Percentiles rank a stretch among this genome's conserved stretches.
Evolutionary conservation across 176 grass and related monocot species (phyloP).

Genomic region (Eleusine indica): DNA sequence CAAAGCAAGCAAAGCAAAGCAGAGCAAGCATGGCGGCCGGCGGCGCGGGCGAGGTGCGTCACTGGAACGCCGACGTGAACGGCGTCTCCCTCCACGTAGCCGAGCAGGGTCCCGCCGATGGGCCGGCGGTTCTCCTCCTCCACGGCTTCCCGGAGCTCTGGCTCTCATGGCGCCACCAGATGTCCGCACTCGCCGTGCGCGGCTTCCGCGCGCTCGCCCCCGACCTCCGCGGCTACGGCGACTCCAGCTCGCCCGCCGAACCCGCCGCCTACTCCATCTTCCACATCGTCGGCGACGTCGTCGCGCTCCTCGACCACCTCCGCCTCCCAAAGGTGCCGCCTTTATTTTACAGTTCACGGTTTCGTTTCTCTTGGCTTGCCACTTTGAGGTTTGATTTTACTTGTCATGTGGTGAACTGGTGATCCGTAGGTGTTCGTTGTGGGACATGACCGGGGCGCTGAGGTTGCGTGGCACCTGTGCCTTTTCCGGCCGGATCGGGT

Average conservation of each 20-base stretch:
- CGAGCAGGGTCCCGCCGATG: constrained; percentile 45
- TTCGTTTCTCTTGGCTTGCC: background rate
- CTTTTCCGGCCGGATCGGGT: constrained; percentile 68
- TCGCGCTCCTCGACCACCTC: constrained; percentile 54
- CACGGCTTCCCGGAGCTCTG: constrained; percentile 82
- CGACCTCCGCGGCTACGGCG: constrained; percentile 61
- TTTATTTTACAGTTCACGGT: background rate
- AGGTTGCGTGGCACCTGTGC: constrained; percentile 57
- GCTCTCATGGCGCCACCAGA: constrained; percentile 69
- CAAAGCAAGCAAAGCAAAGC: background rate
- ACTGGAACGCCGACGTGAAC: constrained; percentile 48
- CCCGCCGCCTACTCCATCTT: constrained; percentile 45
- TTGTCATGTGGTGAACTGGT: background rate
- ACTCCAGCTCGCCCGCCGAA: constrained; percentile 46
- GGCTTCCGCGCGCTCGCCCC: constrained; percentile 60
- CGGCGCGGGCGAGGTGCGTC: constrained; percentile 46
- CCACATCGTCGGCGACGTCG: constrained; percentile 58
- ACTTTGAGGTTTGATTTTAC: background rate
- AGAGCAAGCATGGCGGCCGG: constrained; percentile 1
- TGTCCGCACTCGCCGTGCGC: constrained; percentile 47
- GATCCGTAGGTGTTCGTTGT: constrained; percentile 59
- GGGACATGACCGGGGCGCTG: constrained; percentile 62
- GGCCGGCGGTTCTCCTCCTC: constrained; percentile 51
- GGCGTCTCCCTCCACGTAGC: constrained; percentile 62
- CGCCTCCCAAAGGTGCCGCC: constrained; percentile 43